phyloP scores from a whole-genome alignment of 768 basidiomycete species.

The Trametes villosa region DNA sequence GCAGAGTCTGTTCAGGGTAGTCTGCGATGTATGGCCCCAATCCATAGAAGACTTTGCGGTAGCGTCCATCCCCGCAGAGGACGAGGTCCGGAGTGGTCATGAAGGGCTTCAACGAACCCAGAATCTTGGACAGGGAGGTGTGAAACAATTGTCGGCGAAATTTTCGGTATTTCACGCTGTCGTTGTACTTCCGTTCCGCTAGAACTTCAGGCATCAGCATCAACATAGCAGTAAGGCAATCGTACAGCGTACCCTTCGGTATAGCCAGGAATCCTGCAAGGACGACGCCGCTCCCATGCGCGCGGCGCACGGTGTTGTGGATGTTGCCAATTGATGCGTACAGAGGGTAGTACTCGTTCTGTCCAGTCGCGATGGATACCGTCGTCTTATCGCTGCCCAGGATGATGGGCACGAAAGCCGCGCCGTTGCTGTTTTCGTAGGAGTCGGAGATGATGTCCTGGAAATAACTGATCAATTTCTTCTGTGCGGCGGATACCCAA shows the following conservation, averaged over 20 bases:
- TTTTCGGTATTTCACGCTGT: no score
- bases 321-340: constrained; percentile 27
- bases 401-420: constrained; percentile 11
- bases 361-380: constrained; percentile 29
- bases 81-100: no score
- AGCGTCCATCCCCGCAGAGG: no score
- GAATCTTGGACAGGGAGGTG: no score
- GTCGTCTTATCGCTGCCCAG: constrained; percentile 33
- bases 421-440: neutral
- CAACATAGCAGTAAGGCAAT: neutral
- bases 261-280: constrained; percentile 25
- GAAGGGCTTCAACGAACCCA: no score
- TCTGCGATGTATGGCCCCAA: no score
- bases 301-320: constrained; percentile 20
- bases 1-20: no score
- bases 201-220: no score
- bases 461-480: neutral
- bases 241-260: constrained; percentile 17
- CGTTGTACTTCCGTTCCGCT: no score
- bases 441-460: neutral
- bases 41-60: no score
- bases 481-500: neutral
- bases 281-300: constrained; percentile 19
- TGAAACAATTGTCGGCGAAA: no score
- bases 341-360: constrained; percentile 29